phyloP scores from a whole-genome alignment of 2,329 filamentous ascomycete species.

The Cercospora zeina region DNA sequence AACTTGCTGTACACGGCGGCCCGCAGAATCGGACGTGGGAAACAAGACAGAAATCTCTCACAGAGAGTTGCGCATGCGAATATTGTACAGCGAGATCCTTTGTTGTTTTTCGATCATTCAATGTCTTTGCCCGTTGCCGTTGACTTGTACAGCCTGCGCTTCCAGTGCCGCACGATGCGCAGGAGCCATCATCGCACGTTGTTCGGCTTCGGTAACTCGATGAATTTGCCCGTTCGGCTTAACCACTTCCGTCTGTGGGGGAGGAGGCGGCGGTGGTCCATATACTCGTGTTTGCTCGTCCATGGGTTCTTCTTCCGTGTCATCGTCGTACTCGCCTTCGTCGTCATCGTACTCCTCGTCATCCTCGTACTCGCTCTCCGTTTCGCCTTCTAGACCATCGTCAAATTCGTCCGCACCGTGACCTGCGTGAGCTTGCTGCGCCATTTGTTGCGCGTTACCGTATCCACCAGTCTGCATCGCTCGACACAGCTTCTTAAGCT shows the following conservation, averaged over 20 bases:
- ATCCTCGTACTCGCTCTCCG: constrained; percentile 67
- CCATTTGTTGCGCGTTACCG: constrained; percentile 48
- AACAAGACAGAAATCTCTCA: neutral
- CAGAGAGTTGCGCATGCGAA: constrained; percentile 9
- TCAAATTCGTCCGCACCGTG: constrained; percentile 34
- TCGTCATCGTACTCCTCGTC: constrained; percentile 68
- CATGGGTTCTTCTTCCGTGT: constrained; percentile 56
- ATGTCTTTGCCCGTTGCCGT: constrained; percentile 23
- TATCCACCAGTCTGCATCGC: constrained; percentile 95
- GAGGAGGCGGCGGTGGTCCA: constrained; percentile 52
- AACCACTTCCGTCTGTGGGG: constrained; percentile 37
- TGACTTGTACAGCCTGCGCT: constrained; percentile 25
- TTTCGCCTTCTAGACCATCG: constrained; percentile 49
- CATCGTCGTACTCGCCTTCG: constrained; percentile 63
- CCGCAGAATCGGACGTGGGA: neutral
- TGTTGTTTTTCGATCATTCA: constrained; percentile 11
- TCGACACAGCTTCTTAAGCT: constrained; percentile 90
- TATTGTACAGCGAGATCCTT: constrained; percentile 18
- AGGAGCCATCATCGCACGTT: constrained; percentile 28
- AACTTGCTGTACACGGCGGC: constrained; percentile 15
- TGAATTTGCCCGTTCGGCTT: constrained; percentile 32
- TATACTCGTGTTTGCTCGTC: constrained; percentile 44
- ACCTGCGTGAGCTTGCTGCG: constrained; percentile 24
- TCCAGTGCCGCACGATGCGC: constrained; percentile 25
- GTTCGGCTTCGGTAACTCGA: constrained; percentile 22